Conservation (phyloP, 495 filamentous ascomycete species). For the Daldinia caldariorum region DNA sequence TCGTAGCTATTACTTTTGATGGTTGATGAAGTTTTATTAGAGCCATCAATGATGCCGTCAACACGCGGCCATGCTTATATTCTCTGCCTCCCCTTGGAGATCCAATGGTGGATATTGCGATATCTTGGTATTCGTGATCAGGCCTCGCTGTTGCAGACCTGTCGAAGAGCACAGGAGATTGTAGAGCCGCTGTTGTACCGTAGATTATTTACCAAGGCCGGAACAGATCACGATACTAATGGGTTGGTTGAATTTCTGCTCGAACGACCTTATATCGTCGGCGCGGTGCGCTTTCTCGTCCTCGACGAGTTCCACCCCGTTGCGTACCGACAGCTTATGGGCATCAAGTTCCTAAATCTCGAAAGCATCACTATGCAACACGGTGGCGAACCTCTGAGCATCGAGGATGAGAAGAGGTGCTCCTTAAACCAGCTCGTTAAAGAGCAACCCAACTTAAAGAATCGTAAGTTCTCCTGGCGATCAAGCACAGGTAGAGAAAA, state of each 20-base stretch:
- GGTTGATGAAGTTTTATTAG: background rate
- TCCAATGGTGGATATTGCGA: slow-evolving; percentile 39
- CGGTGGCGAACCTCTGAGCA: slow-evolving; percentile 14
- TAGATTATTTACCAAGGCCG: slow-evolving; percentile 18
- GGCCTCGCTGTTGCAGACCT: slow-evolving; percentile 29
- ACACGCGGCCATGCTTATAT: slow-evolving; percentile 10
- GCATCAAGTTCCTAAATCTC: slow-evolving; percentile 32
- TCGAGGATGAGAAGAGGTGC: slow-evolving; percentile 27
- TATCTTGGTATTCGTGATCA: slow-evolving; percentile 26
- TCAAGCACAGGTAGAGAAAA: background rate
- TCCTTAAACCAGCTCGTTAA: slow-evolving; percentile 25
- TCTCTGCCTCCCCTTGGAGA: slow-evolving; percentile 30
- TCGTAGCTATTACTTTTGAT: background rate
- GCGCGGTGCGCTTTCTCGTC: slow-evolving; percentile 22
- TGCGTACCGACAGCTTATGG: slow-evolving; percentile 36
- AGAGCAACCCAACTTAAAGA: slow-evolving; percentile 36
- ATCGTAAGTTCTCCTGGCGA: slow-evolving; percentile 16
- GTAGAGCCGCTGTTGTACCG: slow-evolving; percentile 33
- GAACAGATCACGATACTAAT: slow-evolving; percentile 22
- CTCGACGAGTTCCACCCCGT: slow-evolving; percentile 40
- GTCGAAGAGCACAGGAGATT: slow-evolving; percentile 16
- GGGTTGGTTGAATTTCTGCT: slow-evolving; percentile 26
- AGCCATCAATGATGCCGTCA: slow-evolving; percentile 10
- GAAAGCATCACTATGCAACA: slow-evolving; percentile 35
- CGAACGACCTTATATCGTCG: slow-evolving; percentile 25